Conservation (phyloP, 2,329 filamentous ascomycete species). For the Curvularia sp. region DNA sequence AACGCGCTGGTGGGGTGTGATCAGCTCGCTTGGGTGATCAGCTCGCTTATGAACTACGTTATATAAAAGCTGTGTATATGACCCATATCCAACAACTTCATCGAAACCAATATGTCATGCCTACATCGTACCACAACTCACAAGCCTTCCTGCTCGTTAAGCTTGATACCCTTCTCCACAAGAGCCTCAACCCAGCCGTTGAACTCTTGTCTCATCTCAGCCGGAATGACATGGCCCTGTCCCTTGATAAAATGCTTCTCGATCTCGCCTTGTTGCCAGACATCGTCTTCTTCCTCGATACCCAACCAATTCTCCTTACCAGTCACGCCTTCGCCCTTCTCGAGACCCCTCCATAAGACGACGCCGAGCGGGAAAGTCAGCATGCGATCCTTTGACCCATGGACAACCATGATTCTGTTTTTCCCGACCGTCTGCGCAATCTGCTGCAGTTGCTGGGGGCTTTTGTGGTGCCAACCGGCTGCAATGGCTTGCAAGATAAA, state of each 20-base stretch:
- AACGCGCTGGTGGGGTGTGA: no score
- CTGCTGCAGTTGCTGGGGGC: conserved; percentile 66
- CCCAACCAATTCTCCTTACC: conserved; percentile 46
- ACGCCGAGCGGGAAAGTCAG: conserved; percentile 73
- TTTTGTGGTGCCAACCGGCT: conserved; percentile 81
- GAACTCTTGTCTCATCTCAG: conserved; percentile 75
- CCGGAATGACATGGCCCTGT: conserved; percentile 75
- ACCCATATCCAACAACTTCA: no score
- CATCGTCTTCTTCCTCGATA: conserved; percentile 43
- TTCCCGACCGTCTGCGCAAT: conserved; percentile 74
- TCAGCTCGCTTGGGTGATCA: no score
- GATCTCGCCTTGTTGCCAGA: conserved; percentile 53
- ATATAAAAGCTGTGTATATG: no score
- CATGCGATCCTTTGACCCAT: conserved; percentile 80
- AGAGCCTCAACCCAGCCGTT: conserved; percentile 68
- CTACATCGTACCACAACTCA: not conserved
- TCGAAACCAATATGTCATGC: no score
- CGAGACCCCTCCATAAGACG: conserved; percentile 71
- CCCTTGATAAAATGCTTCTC: conserved; percentile 70
- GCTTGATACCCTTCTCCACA: conserved; percentile 58
- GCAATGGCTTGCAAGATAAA: conserved; percentile 81
- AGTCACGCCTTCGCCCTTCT: conserved; percentile 55
- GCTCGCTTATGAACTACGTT: no score
- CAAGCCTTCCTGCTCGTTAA: conserved; percentile 45
- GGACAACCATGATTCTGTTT: conserved; percentile 76